Base-by-base conservation (phyloP, 108 stramenopile species). In the Conticribra guillardii region DNA sequence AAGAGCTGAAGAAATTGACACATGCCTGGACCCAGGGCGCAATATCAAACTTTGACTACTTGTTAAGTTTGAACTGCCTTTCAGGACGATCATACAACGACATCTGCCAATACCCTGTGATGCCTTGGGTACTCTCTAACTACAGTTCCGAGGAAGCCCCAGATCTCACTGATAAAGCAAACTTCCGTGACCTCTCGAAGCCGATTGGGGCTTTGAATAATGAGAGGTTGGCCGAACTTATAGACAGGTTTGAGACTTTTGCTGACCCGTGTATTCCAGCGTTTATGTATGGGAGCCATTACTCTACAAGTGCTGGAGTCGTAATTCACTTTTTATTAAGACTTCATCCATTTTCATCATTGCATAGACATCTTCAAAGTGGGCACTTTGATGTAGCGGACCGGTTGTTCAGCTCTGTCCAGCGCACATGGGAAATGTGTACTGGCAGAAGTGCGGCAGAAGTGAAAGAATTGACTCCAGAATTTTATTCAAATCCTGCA, bases 211-310 rank as follows among this genome's bases (percentile, higher is more conserved):
- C 99, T 2, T 69, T 98, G 34, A 97, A 98, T 79, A 89, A 92
- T 23, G 76, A 84, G 75, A 89, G 98, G 21, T 74, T 99, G 37
- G 71, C 83, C 29, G 97, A 98, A 47, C 97, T 98, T 56, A 69
- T 92, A 37, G 95, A 97, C 37, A 83, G 99, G 14, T 97, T 93
- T 81, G 81, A 93, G 32, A 92, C 94, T 19, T 97, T 98, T 72
- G 94, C 90, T 22, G 96, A 97, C 71, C 90, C 92, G 24, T 77
- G 86, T 4, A 97, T 98, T 50, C 98, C 99, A 28, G 90, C 97
- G 11, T 98, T 98, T 61, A 95, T 98, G 97, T 99, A 99, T 72
- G 99, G 99, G 5, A 89, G 89, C 34, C 98, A 99, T 57, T 99
- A 99, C 75, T 92, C 91, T 8, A 99, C 98, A 8, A 93, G 93